Percentiles rank a stretch among this genome's conserved stretches.
Conservation (phyloP, 2,329 filamentous ascomycete species). For the Aspergillus latus region DNA sequence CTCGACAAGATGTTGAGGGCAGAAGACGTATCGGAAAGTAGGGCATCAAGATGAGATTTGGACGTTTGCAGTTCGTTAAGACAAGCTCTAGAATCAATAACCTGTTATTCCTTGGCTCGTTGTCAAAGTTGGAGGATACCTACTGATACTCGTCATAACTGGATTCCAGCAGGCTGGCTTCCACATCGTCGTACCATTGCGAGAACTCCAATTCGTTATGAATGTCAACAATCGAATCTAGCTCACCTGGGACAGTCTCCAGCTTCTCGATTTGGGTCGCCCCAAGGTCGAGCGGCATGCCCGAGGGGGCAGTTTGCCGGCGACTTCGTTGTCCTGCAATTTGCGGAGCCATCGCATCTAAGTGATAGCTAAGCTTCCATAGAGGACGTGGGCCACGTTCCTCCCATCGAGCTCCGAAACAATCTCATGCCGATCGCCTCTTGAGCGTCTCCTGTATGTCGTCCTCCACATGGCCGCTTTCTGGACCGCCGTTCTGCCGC, state of each 20-base stretch:
- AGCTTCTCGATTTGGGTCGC: constrained; percentile 22
- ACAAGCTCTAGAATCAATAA: constrained; percentile 59
- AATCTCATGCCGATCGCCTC: neutral
- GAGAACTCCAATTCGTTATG: constrained; percentile 61
- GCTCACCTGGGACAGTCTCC: constrained; percentile 15
- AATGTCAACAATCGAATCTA: constrained; percentile 40
- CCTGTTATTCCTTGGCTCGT: constrained; percentile 9
- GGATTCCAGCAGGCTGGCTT: constrained; percentile 70
- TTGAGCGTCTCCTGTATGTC: neutral
- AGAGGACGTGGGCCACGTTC: neutral
- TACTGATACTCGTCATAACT: constrained; percentile 85
- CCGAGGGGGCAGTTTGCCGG: constrained; percentile 39
- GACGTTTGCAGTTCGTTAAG: constrained; percentile 78
- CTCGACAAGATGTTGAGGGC: constrained; percentile 74
- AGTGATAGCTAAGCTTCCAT: constrained; percentile 6
- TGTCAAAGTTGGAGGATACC: constrained; percentile 27
- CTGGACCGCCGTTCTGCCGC: constrained; percentile 35
- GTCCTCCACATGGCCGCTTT: constrained; percentile 24
- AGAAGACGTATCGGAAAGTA: constrained; percentile 73
- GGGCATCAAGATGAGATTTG: constrained; percentile 74
- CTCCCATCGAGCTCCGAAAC: neutral
- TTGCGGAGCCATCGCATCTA: constrained; percentile 29
- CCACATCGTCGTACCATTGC: constrained; percentile 59
- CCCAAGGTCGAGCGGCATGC: constrained; percentile 31
- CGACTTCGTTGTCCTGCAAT: constrained; percentile 34